Conservation (phyloP, 306 rosid genomes). For the Parietaria judaica region DNA sequence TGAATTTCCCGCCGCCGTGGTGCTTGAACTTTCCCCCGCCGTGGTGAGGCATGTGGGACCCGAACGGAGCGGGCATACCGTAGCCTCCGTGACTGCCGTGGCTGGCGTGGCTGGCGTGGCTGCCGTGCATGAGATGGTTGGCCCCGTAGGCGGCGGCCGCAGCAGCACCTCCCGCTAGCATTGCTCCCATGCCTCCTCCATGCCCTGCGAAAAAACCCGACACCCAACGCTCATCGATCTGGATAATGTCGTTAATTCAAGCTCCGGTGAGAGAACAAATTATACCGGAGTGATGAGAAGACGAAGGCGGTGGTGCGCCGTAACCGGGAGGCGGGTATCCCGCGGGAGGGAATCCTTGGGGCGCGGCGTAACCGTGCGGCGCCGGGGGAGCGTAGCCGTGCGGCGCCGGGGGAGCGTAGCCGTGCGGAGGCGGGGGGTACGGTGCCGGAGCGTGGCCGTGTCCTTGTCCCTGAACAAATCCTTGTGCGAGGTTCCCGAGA, state of each 20-base stretch:
- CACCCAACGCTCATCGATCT: neutral
- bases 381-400: conserved; percentile 20
- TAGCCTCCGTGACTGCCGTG: conserved; percentile 3
- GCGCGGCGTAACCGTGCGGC: conserved; percentile 12
- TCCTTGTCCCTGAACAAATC: neutral
- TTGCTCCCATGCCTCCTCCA: conserved; percentile 30
- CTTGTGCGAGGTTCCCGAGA: conserved; percentile 30
- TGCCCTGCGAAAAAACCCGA: conserved; percentile 32
- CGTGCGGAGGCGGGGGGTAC: conserved; percentile 12
- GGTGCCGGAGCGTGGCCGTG: conserved; percentile 8
- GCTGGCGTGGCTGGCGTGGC: neutral
- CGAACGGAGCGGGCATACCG: neutral
- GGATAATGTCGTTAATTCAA: no score
- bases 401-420: conserved; percentile 15
- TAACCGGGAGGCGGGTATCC: conserved; percentile 53
- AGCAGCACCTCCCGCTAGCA: conserved; percentile 85
- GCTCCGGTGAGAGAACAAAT: neutral
- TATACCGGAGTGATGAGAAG: conserved; percentile 10
- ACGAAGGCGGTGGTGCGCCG: conserved; percentile 26
- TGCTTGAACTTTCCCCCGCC: conserved; percentile 7
- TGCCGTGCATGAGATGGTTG: conserved; percentile 30
- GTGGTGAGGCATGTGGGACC: conserved; percentile 15
- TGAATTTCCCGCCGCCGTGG: conserved; percentile 6
- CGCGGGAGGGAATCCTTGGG: conserved; percentile 24
- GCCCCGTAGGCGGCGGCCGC: conserved; percentile 75